phyloP scores from a whole-genome alignment of 305 asterid species.

The Solanum aculeatissimum region DNA sequence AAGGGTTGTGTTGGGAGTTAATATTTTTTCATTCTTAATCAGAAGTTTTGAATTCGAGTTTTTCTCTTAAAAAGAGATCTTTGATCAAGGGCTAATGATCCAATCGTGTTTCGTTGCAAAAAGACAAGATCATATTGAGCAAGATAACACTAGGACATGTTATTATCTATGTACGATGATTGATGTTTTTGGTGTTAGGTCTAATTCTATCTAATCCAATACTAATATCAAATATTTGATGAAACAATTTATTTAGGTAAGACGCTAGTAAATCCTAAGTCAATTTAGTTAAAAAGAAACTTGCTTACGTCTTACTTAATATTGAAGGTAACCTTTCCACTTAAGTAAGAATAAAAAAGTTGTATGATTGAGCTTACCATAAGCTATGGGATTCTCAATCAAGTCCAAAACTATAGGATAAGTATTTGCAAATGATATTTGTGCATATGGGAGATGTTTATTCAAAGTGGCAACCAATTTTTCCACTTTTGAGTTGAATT shows the following conservation, averaged over 20 bases:
- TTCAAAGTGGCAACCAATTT: slow-evolving; percentile 27
- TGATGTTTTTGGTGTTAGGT: too few species aligned
- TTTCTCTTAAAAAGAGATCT: too few species aligned
- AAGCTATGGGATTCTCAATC: slow-evolving; percentile 49
- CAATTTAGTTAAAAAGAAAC: neutral
- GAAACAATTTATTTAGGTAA: too few species aligned
- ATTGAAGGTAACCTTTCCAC: neutral
- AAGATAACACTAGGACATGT: neutral
- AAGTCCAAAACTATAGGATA: slow-evolving; percentile 40
- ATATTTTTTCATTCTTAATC: neutral
- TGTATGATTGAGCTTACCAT: slow-evolving; percentile 23
- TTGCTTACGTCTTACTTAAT: neutral
- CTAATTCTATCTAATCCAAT: too few species aligned
- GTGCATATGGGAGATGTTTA: slow-evolving; percentile 43
- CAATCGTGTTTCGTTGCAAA: too few species aligned
- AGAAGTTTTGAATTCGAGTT: neutral
- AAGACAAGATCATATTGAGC: neutral
- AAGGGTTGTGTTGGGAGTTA: accelerated
- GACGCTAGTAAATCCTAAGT: too few species aligned
- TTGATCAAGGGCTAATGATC: too few species aligned
- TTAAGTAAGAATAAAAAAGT: neutral
- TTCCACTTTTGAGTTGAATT: slow-evolving; percentile 52
- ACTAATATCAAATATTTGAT: too few species aligned
- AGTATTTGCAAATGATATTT: slow-evolving; percentile 49
- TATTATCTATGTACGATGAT: too few species aligned